Percentiles rank a stretch among this genome's conserved stretches.
Conservation (phyloP, 2,329 filamentous ascomycete species). For the Penicillium hesseltinei region DNA sequence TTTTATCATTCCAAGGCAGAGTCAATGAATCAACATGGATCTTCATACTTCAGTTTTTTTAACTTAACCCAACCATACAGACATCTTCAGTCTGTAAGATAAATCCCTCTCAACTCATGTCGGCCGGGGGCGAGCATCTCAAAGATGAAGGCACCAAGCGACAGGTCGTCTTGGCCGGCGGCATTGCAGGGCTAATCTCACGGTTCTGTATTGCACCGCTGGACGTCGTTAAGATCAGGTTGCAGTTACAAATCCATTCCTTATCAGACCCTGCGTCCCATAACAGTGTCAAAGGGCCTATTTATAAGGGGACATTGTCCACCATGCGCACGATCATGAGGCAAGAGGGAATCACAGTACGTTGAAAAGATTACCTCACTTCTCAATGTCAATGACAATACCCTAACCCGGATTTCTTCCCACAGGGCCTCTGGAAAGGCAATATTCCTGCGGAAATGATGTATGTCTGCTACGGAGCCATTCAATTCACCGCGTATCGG, state of each 20-base stretch:
- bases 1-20: constrained; percentile 16
- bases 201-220: constrained; percentile 95
- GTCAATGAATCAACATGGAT: constrained; percentile 4
- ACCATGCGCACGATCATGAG: constrained; percentile 74
- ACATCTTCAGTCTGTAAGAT: constrained; percentile 15
- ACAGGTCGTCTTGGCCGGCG: constrained; percentile 66
- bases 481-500: constrained; percentile 89
- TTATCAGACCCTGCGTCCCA: constrained; percentile 69
- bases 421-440: constrained; percentile 83
- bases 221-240: constrained; percentile 96
- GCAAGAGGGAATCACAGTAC: constrained; percentile 73
- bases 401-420: background rate
- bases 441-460: constrained; percentile 94
- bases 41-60: background rate
- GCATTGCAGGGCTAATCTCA: constrained; percentile 79
- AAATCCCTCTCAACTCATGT: constrained; percentile 55
- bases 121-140: constrained; percentile 60
- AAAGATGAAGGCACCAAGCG: constrained; percentile 70
- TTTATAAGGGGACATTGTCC: constrained; percentile 70
- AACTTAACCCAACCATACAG: background rate
- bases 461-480: constrained; percentile 85
- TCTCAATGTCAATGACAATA: background rate
- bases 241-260: constrained; percentile 88
- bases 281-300: constrained; percentile 44
- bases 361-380: constrained; percentile 5